Evolutionary conservation across 208 protist genomes (phyloP).

Genomic region (Naegleria gruberi): DNA sequence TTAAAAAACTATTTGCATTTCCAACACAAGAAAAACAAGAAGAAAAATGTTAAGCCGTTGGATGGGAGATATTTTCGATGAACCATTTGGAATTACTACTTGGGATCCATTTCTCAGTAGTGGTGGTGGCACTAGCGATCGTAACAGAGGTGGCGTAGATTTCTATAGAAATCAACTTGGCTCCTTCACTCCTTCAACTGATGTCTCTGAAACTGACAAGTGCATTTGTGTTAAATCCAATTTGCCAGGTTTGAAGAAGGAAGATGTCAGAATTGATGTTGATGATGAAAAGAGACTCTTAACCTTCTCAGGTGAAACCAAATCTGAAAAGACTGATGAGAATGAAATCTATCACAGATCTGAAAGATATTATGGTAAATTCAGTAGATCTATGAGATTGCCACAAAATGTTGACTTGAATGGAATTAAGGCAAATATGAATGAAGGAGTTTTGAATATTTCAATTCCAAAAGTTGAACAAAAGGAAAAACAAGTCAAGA

Average conservation of each 20-base stretch:
- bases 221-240: background rate
- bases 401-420: conserved; percentile 15
- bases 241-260: conserved; percentile 24
- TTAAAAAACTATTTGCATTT: no score
- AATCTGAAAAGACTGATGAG: conserved; percentile 7
- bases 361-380: conserved; percentile 13
- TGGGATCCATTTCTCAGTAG: no score
- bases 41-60: background rate
- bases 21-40: no score
- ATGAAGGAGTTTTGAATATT: conserved; percentile 22
- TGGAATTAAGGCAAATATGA: conserved; percentile 22
- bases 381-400: conserved; percentile 7
- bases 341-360: conserved; percentile 14
- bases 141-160: background rate
- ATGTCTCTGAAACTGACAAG: conserved; percentile 13
- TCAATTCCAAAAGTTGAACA: conserved; percentile 20
- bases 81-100: no score
- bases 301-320: conserved; percentile 15
- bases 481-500: background rate
- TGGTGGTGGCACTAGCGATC: no score
- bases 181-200: background rate
- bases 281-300: conserved; percentile 12
- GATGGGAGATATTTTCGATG: no score
- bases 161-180: background rate
- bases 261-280: conserved; percentile 19